Base-by-base conservation (phyloP, 352 stramenopile genomes). In the Pythium brachiatum region DNA sequence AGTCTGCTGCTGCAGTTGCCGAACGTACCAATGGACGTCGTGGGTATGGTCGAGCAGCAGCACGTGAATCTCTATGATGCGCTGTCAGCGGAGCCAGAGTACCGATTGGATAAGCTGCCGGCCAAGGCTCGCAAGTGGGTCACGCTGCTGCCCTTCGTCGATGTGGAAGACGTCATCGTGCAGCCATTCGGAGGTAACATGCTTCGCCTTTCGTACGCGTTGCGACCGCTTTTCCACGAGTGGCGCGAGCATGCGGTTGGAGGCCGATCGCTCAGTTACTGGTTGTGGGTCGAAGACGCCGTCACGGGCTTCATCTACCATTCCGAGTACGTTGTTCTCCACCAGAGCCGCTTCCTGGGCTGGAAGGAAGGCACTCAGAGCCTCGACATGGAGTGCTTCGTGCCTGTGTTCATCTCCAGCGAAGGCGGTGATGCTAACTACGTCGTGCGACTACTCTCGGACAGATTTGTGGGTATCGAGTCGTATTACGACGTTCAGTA, bases 281-380 rank as follows among this genome's bases (percentile, higher is more conserved):
- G 96, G 95, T 72, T 99, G 13, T 99, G 97, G 97, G 89, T 99
- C 13, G 97, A 99, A 82, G 97, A 99, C 66, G 81, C 81, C 0
- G 73, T 86, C 18, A 95, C 84, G 1, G 91, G 97, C 0, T 86
- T 84, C 44, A 97, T 98, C 57, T 98, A 98, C 62, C 94, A 98
- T 72, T 94, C 83, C 16, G 95, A 98, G 69, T 88, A 94, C 57
- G 87, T 94, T 39, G 74, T 95, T 7, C 68, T 98, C 7, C 79
- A 88, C 55, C 84, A 95, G 59, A 90, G 79, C 25, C 79, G 86
- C 8, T 94, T 81, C 47, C 62, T 87, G 34, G 74, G 72, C 0
- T 89, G 80, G 79, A 81, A 87, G 36, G 79, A 88, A 62, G 74
- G 81, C 50, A 78, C 75, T 11, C 72, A 88, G 55, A 73, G 65